phyloP scores from a whole-genome alignment of 208 protist species.

The Herpetomonas samuelpessoai region DNA sequence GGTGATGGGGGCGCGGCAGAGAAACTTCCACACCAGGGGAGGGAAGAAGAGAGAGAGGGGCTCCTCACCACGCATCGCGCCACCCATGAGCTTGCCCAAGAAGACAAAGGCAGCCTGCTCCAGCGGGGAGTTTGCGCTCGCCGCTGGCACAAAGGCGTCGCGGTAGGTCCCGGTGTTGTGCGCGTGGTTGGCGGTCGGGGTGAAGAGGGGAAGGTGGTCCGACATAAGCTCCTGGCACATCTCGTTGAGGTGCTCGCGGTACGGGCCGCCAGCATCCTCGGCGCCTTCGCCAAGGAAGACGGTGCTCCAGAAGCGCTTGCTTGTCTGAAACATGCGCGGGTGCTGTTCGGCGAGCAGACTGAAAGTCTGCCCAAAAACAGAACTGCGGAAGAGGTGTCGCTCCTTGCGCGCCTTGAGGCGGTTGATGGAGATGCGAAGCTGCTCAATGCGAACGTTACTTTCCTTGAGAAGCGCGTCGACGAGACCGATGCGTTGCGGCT shows the following conservation, averaged over 20 bases:
- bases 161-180: constrained; percentile 84
- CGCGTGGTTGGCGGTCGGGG: constrained; percentile 87
- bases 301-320: constrained; percentile 86
- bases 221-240: constrained; percentile 93
- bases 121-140: constrained; percentile 43
- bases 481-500: constrained; percentile 53
- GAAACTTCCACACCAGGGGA: constrained; percentile 89
- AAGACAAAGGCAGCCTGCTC: constrained; percentile 85
- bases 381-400: constrained; percentile 34
- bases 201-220: constrained; percentile 77
- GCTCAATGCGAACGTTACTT: constrained; percentile 72
- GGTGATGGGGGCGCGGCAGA: constrained; percentile 67
- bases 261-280: constrained; percentile 93
- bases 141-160: constrained; percentile 88
- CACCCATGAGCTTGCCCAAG: constrained; percentile 94
- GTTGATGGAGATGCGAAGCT: constrained; percentile 86
- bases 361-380: constrained; percentile 91
- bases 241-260: constrained; percentile 90
- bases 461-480: constrained; percentile 66
- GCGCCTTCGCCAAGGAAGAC: constrained; percentile 92
- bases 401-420: constrained; percentile 51
- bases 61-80: constrained; percentile 88
- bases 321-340: constrained; percentile 82
- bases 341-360: constrained; percentile 55
- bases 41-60: constrained; percentile 91